phyloP scores from a whole-genome alignment of 306 rosid genomes.

The Alnus rubra region DNA sequence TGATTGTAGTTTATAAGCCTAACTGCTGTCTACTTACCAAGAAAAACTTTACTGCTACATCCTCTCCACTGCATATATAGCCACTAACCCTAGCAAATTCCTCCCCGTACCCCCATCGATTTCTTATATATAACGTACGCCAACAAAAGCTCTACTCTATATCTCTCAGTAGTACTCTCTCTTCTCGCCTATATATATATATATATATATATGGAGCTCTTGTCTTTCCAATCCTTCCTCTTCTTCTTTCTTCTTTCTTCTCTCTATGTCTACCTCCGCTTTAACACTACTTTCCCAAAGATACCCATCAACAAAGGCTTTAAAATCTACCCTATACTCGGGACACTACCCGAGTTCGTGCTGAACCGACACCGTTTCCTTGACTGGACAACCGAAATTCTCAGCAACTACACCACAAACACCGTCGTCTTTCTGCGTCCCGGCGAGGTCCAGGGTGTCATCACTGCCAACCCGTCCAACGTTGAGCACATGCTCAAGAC shows the following conservation, averaged over 20 bases:
- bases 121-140: too few species aligned
- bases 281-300: not conserved
- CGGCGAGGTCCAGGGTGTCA: constrained; percentile 32
- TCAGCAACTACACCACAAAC: constrained; percentile 40
- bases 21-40: too few species aligned
- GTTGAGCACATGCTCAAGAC: constrained; percentile 66
- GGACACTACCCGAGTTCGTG: constrained; percentile 51
- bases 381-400: constrained; percentile 59
- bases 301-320: constrained; percentile 39
- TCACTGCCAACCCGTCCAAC: constrained; percentile 61
- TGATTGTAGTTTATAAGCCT: too few species aligned
- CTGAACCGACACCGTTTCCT: constrained; percentile 59
- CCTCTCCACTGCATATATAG: too few species aligned
- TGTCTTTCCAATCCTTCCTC: constrained; percentile 7
- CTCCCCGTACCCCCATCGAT: too few species aligned
- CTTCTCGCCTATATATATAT: not conserved
- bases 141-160: too few species aligned
- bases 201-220: constrained; percentile 10
- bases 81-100: too few species aligned
- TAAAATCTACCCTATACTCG: constrained; percentile 49
- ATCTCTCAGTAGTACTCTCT: not conserved
- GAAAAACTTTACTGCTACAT: too few species aligned
- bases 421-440: constrained; percentile 51
- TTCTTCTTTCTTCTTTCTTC: constrained; percentile 15
- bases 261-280: constrained; percentile 25